Evolutionary conservation across 306 rosid species (phyloP), one percentile per base, ranked within the genome.

Genomic region (Rosa persica): DNA sequence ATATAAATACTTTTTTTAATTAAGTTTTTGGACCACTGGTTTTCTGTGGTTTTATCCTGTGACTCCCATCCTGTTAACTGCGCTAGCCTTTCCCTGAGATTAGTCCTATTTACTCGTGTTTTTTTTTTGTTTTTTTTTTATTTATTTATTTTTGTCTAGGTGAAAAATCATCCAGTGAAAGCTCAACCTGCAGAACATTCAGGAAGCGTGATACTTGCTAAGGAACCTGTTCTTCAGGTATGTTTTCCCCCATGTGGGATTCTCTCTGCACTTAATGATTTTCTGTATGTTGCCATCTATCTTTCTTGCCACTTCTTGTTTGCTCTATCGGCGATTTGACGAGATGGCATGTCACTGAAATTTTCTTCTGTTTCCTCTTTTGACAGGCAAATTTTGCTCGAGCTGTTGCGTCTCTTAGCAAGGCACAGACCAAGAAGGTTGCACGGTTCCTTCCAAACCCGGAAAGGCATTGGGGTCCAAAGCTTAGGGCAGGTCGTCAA

Each of bases 391-490:
- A 89, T 81, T 95, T 95, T 76, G 92, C 98, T 77, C 74, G 97
- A 77, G 98, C 98, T 8, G 91, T 89, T 34, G 84, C 93, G 44
- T 95, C 98, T 62, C 97, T 93, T 5, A 92, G 98, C 87, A 93
- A 91, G 89, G 96, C 98, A 38, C 98, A 95, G 75, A 90, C 93
- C 12, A 94, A 92, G 91, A 92, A 92, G 78, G 89, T 92, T 64
- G 91, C 93, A 0, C 87, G 98, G 74, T 95, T 92, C 87, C 98
- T 95, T 76, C 97, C 98, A 38, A 95, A 95, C 82, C 98, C 98
- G 0, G 98, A 95, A 74, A 91, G 90, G 80, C 98, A 95, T 55
- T 95, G 98, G 98, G 98, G 98, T 51, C 98, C 98, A 4, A 91
- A 95, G 84, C 91, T 95, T 46, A 88, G 98, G 85, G 98, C 98